Percentiles rank a stretch among this genome's conserved stretches.
Evolutionary conservation across 441 rosid species (phyloP).

Genomic region (Erodium trifolium): DNA sequence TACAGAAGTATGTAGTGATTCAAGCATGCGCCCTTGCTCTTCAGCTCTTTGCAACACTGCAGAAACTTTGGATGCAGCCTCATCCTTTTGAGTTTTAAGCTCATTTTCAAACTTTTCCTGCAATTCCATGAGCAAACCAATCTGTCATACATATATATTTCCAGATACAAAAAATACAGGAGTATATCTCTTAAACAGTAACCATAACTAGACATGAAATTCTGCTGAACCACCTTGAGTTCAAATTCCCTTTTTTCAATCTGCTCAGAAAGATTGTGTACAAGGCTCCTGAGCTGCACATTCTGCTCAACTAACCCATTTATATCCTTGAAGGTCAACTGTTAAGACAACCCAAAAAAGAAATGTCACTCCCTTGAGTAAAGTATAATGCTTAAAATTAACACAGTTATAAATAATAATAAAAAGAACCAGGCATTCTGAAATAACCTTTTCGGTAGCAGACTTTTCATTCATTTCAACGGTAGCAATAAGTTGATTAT

Average conservation of each 20-base stretch:
- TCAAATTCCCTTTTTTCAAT: conserved; percentile 62
- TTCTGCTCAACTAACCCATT: conserved; percentile 96
- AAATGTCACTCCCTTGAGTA: conserved; percentile 5
- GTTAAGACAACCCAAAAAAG: conserved; percentile 23
- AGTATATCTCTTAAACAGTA: not conserved
- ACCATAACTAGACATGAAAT: not conserved
- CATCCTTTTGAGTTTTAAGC: conserved; percentile 62
- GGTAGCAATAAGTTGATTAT: conserved; percentile 27
- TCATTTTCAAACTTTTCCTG: conserved; percentile 71
- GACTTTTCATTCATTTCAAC: conserved; percentile 46
- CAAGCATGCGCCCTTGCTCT: conserved; percentile 88
- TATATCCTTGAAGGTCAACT: conserved; percentile 92
- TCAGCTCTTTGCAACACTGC: conserved; percentile 82
- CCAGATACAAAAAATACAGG: not conserved
- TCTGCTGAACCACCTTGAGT: conserved; percentile 50
- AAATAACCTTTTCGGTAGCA: conserved; percentile 65
- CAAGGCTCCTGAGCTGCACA: conserved; percentile 86
- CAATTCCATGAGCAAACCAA: conserved; percentile 18
- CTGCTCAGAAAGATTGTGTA: conserved; percentile 76
- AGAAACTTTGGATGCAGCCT: conserved; percentile 81
- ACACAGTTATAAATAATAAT: not conserved
- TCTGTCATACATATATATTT: conserved; percentile 3
- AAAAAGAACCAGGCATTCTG: conserved; percentile 64
- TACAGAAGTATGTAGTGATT: conserved; percentile 89
- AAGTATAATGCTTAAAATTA: conserved; percentile 16